A percentile compares a stretch with the other conserved stretches of the same genome.
Evolutionary conservation across 176 grass and related monocot genomes (phyloP).

Genomic region (Tillandsia leiboldiana): DNA sequence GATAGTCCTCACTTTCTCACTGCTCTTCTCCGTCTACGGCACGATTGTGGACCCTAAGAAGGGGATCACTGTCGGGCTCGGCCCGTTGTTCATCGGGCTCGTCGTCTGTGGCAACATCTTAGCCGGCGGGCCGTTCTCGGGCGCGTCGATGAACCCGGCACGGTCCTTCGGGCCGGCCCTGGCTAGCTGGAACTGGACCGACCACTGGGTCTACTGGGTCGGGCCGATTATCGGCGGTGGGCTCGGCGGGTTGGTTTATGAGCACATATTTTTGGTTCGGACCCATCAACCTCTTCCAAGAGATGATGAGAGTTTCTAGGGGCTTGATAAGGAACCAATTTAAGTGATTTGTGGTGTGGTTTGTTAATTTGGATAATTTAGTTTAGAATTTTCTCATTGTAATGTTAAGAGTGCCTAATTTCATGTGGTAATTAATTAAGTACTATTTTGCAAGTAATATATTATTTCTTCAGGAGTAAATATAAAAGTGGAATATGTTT

Average conservation of each 20-base stretch:
- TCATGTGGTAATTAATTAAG: no score
- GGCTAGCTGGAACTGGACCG: slow-evolving; percentile 34
- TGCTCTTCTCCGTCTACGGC: slow-evolving; percentile 70
- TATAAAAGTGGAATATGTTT: no score
- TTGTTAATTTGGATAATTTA: no score
- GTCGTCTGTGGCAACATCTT: slow-evolving; percentile 74
- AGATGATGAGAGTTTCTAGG: slow-evolving; percentile 35
- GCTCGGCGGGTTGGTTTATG: slow-evolving; percentile 44
- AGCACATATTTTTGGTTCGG: slow-evolving; percentile 37
- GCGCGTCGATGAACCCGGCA: slow-evolving; percentile 87
- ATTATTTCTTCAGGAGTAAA: no score
- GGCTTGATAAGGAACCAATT: not conserved
- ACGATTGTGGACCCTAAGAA: slow-evolving; percentile 56
- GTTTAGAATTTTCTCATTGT: no score
- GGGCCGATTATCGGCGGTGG: slow-evolving; percentile 55
- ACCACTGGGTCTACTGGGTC: slow-evolving; percentile 89
- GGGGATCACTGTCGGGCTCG: slow-evolving; percentile 19
- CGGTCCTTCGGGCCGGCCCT: slow-evolving; percentile 71
- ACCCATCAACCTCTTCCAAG: slow-evolving; percentile 37
- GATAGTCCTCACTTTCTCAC: slow-evolving; percentile 72
- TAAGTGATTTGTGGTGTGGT: no score
- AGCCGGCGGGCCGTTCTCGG: slow-evolving; percentile 56
- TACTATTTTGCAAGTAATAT: no score
- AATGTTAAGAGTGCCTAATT: no score
- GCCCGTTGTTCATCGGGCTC: slow-evolving; percentile 46